phyloP scores from a whole-genome alignment of 306 rosid species.

The Dryas drummondii region DNA sequence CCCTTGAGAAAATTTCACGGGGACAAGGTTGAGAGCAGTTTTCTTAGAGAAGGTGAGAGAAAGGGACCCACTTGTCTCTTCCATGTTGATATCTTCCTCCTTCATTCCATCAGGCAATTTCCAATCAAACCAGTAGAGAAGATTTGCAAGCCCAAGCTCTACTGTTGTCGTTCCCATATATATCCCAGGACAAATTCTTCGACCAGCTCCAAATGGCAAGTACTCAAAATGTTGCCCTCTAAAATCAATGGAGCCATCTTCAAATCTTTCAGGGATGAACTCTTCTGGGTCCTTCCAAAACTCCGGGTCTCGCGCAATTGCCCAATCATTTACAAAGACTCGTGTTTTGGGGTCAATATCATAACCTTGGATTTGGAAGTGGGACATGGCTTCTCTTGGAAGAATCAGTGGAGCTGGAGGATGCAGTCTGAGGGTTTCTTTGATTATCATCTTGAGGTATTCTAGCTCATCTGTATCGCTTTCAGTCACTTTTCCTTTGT shows the following conservation, averaged over 20 bases:
- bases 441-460: conserved; percentile 39
- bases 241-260: conserved; percentile 24
- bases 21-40: conserved; percentile 31
- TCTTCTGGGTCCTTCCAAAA: conserved; percentile 40
- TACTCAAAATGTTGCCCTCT: conserved; percentile 44
- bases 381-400: conserved; percentile 39
- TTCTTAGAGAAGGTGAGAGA: conserved; percentile 35
- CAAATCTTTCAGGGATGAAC: conserved; percentile 49
- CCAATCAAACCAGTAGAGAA: conserved; percentile 47
- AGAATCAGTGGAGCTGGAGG: conserved; percentile 41
- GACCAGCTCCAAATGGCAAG: conserved; percentile 48
- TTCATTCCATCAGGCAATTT: conserved; percentile 35
- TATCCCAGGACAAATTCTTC: conserved; percentile 44
- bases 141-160: conserved; percentile 43
- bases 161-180: conserved; percentile 26
- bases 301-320: conserved; percentile 43
- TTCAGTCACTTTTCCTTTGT: conserved; percentile 26
- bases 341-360: conserved; percentile 31
- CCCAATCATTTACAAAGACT: conserved; percentile 34
- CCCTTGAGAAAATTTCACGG: neutral
- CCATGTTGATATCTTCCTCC: conserved; percentile 40
- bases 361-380: conserved; percentile 26
- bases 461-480: conserved; percentile 25
- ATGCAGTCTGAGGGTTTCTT: conserved; percentile 49
- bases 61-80: conserved; percentile 30